phyloP scores from a whole-genome alignment of 2,329 filamentous ascomycete genomes.

The Xylaria multiplex region DNA sequence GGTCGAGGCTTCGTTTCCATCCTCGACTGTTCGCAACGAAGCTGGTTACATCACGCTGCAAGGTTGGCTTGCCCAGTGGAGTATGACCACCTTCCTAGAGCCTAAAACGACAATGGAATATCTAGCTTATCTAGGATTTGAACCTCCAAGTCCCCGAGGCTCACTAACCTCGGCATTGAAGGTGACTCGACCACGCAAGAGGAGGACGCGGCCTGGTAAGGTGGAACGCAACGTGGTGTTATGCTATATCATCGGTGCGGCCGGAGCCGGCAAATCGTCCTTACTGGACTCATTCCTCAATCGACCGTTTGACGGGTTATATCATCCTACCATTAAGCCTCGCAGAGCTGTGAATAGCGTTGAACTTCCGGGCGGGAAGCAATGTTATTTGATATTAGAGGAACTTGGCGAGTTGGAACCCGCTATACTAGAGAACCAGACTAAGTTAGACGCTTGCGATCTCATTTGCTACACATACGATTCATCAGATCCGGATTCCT shows the following conservation, averaged over 20 bases:
- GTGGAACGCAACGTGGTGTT: slow-evolving; percentile 95
- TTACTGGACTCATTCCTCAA: slow-evolving; percentile 92
- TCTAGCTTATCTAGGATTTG: slow-evolving; percentile 94
- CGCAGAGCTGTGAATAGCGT: slow-evolving; percentile 95
- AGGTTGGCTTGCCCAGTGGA: slow-evolving; percentile 98
- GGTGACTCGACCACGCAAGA: slow-evolving; percentile 89
- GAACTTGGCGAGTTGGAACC: slow-evolving; percentile 96
- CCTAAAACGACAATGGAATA: slow-evolving; percentile 96
- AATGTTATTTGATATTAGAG: slow-evolving; percentile 95
- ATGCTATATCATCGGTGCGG: slow-evolving; percentile 88
- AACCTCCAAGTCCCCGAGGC: slow-evolving; percentile 78
- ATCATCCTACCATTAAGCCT: slow-evolving; percentile 94
- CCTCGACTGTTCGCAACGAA: slow-evolving; percentile 93
- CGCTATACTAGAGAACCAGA: slow-evolving; percentile 90
- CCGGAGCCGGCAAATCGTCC: slow-evolving; percentile 89
- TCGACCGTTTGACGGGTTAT: slow-evolving; percentile 82
- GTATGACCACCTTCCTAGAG: slow-evolving; percentile 98
- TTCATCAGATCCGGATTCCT: slow-evolving; percentile 95
- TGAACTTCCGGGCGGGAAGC: slow-evolving; percentile 92
- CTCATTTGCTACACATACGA: slow-evolving; percentile 96
- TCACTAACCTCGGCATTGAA: slow-evolving; percentile 87
- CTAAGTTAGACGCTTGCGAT: slow-evolving; percentile 91
- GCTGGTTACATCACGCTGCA: slow-evolving; percentile 95
- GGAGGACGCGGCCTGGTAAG: slow-evolving; percentile 80
- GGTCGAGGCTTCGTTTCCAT: slow-evolving; percentile 89